Conservation (phyloP, 2,329 filamentous ascomycete species). For the Aureobasidium subglaciale region DNA sequence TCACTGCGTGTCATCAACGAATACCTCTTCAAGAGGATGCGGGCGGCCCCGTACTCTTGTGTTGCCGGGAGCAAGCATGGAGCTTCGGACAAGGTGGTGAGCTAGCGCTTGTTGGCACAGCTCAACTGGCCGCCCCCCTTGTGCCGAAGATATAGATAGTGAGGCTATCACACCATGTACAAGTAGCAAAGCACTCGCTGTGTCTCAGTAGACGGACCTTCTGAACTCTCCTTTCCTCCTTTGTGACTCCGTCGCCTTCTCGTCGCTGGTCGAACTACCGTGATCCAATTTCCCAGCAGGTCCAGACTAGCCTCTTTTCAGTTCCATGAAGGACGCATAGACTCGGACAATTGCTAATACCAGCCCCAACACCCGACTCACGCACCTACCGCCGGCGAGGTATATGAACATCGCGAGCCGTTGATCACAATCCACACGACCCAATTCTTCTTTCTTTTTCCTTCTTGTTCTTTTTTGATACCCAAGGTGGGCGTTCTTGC, state of each 20-base stretch:
- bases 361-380: slow-evolving; percentile 5
- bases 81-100: slow-evolving; percentile 13
- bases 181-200: slow-evolving; percentile 5
- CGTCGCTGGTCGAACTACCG: slow-evolving; percentile 12
- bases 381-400: slow-evolving; percentile 7
- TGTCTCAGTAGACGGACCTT: background rate
- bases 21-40: background rate
- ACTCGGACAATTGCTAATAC: slow-evolving; percentile 15
- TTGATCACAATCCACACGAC: slow-evolving; percentile 8
- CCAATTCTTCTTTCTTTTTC: background rate
- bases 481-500: slow-evolving; percentile 7
- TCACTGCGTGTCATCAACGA: slow-evolving; percentile 9
- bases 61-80: slow-evolving; percentile 12
- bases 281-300: slow-evolving; percentile 10
- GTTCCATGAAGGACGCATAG: slow-evolving; percentile 16
- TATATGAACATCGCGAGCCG: background rate
- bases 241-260: slow-evolving; percentile 10
- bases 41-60: slow-evolving; percentile 13
- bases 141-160: slow-evolving; percentile 6
- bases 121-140: slow-evolving; percentile 12
- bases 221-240: slow-evolving; percentile 16
- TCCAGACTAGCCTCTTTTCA: slow-evolving; percentile 14
- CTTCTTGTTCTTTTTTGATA: slow-evolving; percentile 2
- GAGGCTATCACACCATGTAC: slow-evolving; percentile 4
- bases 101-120: slow-evolving; percentile 14